Evolutionary conservation across 192 early-diverging fungal species (phyloP).

Genomic region (Glomus cerebriforme): DNA sequence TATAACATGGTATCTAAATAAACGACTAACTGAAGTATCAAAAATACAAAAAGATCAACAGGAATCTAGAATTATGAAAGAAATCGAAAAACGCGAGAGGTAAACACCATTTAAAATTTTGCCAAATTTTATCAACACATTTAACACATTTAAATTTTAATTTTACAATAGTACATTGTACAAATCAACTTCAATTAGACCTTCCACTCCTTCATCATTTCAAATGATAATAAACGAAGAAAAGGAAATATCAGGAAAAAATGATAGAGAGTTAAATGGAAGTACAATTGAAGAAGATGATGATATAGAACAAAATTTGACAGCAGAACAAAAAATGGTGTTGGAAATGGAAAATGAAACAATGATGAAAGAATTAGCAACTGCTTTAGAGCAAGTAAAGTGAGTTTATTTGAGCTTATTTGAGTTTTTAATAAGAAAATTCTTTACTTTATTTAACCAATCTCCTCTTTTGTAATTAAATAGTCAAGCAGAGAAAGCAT

Average conservation of each 20-base stretch:
- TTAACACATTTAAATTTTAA: not conserved
- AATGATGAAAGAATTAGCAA: constrained; percentile 72
- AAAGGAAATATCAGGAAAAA: not conserved
- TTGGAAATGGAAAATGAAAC: constrained; percentile 68
- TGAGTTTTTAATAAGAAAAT: not conserved
- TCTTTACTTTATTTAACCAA: not conserved
- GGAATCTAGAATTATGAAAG: constrained; percentile 62
- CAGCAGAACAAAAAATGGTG: constrained; percentile 59
- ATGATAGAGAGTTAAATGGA: not conserved
- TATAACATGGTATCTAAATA: constrained; percentile 68
- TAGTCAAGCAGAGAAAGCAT: constrained; percentile 63
- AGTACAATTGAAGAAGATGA: constrained; percentile 34
- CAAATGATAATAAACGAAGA: constrained; percentile 29
- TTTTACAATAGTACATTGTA: not conserved
- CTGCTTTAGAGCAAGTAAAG: constrained; percentile 66
- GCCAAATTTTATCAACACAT: not conserved
- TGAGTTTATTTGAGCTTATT: constrained; percentile 15
- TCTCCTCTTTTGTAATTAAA: not conserved
- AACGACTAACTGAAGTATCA: constrained; percentile 63
- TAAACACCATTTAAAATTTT: constrained; percentile 31
- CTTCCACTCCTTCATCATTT: constrained; percentile 17
- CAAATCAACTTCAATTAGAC: not conserved
- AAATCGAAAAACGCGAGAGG: constrained; percentile 68
- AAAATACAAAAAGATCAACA: constrained; percentile 73
- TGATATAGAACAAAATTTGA: constrained; percentile 51